phyloP scores from a whole-genome alignment of 768 basidiomycete genomes.

The Lentinula boryana region DNA sequence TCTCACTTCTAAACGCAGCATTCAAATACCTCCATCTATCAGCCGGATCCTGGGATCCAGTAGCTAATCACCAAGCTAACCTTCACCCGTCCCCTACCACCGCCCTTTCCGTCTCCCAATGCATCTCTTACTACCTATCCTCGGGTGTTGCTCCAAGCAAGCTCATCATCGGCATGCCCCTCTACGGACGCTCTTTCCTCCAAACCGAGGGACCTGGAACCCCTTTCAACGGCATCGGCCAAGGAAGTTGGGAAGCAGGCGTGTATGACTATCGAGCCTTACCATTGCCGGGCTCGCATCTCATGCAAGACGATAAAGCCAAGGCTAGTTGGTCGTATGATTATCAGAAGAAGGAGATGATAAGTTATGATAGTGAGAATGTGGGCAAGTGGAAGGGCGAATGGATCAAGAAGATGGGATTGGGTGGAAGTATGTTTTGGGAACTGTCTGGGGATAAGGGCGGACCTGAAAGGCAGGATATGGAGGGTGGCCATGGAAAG shows the following conservation, averaged over 20 bases:
- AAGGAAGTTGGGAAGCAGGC: slow-evolving; percentile 86
- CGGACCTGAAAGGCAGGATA: slow-evolving; percentile 53
- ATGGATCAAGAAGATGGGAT: slow-evolving; percentile 68
- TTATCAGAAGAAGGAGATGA: slow-evolving; percentile 65
- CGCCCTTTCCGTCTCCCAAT: slow-evolving; percentile 54
- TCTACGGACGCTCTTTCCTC: slow-evolving; percentile 90
- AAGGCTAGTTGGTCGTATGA: slow-evolving; percentile 86
- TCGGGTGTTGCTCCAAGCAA: slow-evolving; percentile 74
- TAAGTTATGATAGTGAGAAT: slow-evolving; percentile 74
- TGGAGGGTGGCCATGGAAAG: slow-evolving; percentile 74
- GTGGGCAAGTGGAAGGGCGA: slow-evolving; percentile 70
- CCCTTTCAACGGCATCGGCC: slow-evolving; percentile 77
- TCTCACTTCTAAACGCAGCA: not conserved
- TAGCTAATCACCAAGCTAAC: slow-evolving; percentile 83
- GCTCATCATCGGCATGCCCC: slow-evolving; percentile 85
- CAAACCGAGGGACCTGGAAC: slow-evolving; percentile 78
- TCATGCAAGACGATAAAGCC: slow-evolving; percentile 57
- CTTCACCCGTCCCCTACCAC: slow-evolving; percentile 62
- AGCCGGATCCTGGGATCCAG: slow-evolving; percentile 75
- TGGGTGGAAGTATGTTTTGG: slow-evolving; percentile 96
- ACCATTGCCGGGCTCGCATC: slow-evolving; percentile 66
- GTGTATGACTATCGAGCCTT: slow-evolving; percentile 92
- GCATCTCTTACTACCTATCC: slow-evolving; percentile 63
- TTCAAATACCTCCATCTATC: not conserved
- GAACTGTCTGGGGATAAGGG: slow-evolving; percentile 84